Base-by-base conservation (phyloP, 2,329 filamentous ascomycete genomes). In the Chaetomiaceae sp. region DNA sequence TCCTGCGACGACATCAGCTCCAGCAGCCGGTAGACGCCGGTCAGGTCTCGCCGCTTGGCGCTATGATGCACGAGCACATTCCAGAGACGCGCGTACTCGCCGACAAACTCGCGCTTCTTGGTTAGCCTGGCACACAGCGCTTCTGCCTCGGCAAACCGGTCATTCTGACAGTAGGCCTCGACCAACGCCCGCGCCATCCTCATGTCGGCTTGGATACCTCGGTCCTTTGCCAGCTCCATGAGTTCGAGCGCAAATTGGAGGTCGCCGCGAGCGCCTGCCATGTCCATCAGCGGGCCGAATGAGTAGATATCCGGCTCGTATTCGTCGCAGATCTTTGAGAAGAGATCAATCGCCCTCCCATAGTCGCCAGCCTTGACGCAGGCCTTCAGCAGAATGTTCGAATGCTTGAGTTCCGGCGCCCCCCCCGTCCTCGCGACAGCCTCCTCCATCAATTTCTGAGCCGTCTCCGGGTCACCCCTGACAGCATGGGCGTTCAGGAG, bases 331-430 rank as follows among this genome's bases (percentile, higher is more conserved):
- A 93, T 73, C 9, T 74, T 66, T 15, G 81, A 72, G 57, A 94
- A 89, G 39, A 75, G 73, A 6, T 70, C 61, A 47, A 87, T 68
- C 11, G 83, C 84, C 6, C 78, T 77, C n/a, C 79, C 70, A 35
- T 86, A 75, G 59, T 93, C 80, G 38, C 79, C 73, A 1, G 76
- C 75, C 55, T 79, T 80, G 15, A 75, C 73, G 63, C 89, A 78
- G 3, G 84, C 83, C 57, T 83, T 79, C 37, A 97, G 70, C 22
- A 95, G 65, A 18, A 83, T 81, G 59, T 95, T 95, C 83, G 85
- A 95, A 52, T 76, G 79, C 29, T 71, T 62, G 1, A 74, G 62
- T 52, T 80, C 78, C 6, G 83, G 83, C 34, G 68, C 18, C 3
- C 14, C 84, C 56, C 1, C 69, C 65, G 57, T 81, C 83, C 40